Evolutionary conservation across 2,329 filamentous ascomycete genomes (phyloP).

Genomic region (Pyricularia pennisetigena): DNA sequence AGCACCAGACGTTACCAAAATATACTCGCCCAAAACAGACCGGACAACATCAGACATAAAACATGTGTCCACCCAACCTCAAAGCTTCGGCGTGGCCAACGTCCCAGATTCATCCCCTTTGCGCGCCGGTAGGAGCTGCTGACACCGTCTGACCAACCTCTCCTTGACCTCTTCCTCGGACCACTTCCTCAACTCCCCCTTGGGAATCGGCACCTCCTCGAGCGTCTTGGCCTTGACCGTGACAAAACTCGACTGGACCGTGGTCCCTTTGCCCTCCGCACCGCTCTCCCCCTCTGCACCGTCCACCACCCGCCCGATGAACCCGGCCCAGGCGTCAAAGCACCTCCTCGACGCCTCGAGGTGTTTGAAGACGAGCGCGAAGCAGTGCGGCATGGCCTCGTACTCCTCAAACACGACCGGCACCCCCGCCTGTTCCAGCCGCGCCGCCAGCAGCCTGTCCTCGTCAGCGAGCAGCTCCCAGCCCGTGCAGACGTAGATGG

Average conservation of each 20-base stretch:
- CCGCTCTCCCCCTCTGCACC: conserved; percentile 22
- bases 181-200: conserved; percentile 30
- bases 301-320: conserved; percentile 30
- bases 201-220: conserved; percentile 34
- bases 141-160: conserved; percentile 22
- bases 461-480: conserved; percentile 67
- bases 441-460: conserved; percentile 46
- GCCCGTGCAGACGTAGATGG: conserved; percentile 58
- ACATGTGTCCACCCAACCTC: background rate
- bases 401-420: conserved; percentile 60
- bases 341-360: conserved; percentile 38
- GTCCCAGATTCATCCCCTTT: background rate
- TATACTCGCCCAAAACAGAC: too few relatives aligned
- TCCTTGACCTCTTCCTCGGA: conserved; percentile 31
- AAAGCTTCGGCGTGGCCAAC: conserved; percentile 18
- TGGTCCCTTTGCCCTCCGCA: conserved; percentile 10
- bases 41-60: background rate
- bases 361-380: conserved; percentile 45
- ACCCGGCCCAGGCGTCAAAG: conserved; percentile 44
- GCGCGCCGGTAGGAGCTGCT: background rate
- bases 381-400: conserved; percentile 74
- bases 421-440: conserved; percentile 47
- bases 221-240: conserved; percentile 40
- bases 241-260: conserved; percentile 27
- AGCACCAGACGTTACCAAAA: background rate